phyloP scores from a whole-genome alignment of 1,284 basidiomycete genomes.

The Moesziomyces sp. region DNA sequence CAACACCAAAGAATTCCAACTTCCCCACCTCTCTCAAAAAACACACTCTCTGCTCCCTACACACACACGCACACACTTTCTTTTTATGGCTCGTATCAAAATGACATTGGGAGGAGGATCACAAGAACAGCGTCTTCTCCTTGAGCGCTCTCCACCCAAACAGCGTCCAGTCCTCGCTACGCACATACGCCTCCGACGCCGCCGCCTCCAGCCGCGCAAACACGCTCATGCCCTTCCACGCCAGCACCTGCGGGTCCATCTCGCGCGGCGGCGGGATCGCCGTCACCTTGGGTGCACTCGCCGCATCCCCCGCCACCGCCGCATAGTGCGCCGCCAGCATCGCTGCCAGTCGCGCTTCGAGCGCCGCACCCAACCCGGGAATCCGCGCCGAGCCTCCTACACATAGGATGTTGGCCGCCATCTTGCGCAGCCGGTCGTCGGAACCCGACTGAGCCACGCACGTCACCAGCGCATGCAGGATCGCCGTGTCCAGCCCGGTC shows the following conservation, averaged over 20 bases:
- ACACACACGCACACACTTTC: too few relatives aligned
- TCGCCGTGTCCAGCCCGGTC: constrained; percentile 90
- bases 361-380: constrained; percentile 65
- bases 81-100: too few relatives aligned
- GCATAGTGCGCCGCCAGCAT: constrained; percentile 35
- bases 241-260: constrained; percentile 86
- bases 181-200: constrained; percentile 84
- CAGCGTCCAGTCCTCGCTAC: constrained; percentile 82
- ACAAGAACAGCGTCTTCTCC: constrained; percentile 66
- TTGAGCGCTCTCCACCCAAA: constrained; percentile 71
- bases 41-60: too few relatives aligned
- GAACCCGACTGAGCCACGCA: constrained; percentile 47
- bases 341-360: constrained; percentile 54
- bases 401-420: constrained; percentile 86
- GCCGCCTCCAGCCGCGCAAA: constrained; percentile 90
- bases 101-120: too few relatives aligned
- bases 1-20: too few relatives aligned
- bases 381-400: constrained; percentile 80
- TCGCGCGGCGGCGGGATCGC: constrained; percentile 93
- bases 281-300: constrained; percentile 71
- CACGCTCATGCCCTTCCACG: constrained; percentile 96
- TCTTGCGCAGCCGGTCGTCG: constrained; percentile 89
- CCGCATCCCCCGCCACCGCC: constrained; percentile 33
- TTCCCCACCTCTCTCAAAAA: too few relatives aligned
- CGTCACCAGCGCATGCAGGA: constrained; percentile 80